Base-by-base conservation (phyloP, 805 yeast genomes). In the Lachancea cidri region DNA sequence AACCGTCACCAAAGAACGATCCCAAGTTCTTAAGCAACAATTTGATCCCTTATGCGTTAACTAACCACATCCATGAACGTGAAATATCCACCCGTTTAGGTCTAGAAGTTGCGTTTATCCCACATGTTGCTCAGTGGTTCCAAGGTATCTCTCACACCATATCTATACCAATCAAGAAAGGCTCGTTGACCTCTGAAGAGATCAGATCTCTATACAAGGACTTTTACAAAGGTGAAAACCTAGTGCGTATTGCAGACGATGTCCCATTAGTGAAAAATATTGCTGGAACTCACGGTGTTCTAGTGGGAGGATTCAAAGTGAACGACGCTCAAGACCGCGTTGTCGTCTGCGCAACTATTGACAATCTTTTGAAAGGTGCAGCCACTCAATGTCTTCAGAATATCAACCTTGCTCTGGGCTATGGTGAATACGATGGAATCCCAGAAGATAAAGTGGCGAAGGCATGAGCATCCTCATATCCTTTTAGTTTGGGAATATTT, bases 61-160 rank as follows among this genome's bases (percentile, higher is more conserved):
- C 98, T 9, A 96, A 91, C 63, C 99, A 93, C 65, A 83, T 93
- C 45, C 99, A 93, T 63, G 99, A 93, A 72, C 78, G 82, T 48
- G 99, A 93, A 68, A 83, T 94, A 46, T 85, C 96, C 32, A 58
- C 73, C 13, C 89, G 83, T 52, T 71, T 93, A 46, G 95, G 94
- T 2, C 66, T 69, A 33, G 76, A 78, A 25, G 87, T 93, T 37
- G 91, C 95, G 3, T 93, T 93, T 64, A 79, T 85, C 49, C 98
- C 99, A 16, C 99, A 93, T 58, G 99, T 93, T 45, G 98, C 97
- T 2, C 94, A 22, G 27, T 93, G 98, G 98, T 93, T 93, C 79
- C 98, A 94, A 68, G 99, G 99, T 54, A 93, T 93, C 52, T 75
- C 96, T 1, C 85, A 85, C 57, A 91, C 99, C 16, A 82, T 93